These are phyloP conservation scores for Cryphonectria parasitica DNA, from an alignment of 2,329 filamentous ascomycete genomes.

Conservation along the genomic window DNA sequence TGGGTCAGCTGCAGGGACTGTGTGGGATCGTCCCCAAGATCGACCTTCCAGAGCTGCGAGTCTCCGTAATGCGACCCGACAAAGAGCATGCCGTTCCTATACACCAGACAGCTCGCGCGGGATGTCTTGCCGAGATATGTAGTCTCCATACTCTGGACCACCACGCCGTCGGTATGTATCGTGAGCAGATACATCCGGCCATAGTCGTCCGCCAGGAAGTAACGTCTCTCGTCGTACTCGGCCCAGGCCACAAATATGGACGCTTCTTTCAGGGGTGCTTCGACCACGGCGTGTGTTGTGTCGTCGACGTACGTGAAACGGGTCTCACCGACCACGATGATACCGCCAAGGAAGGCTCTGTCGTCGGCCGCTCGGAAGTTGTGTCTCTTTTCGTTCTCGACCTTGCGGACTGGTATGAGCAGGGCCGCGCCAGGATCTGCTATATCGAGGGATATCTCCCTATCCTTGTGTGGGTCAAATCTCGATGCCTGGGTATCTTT, in stretches of 20 bases:
- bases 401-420: conserved; percentile 64
- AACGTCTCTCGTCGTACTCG: conserved; percentile 77
- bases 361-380: conserved; percentile 56
- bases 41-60: conserved; percentile 77
- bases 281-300: conserved; percentile 68
- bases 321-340: conserved; percentile 79
- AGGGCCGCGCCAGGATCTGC: conserved; percentile 61
- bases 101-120: conserved; percentile 77
- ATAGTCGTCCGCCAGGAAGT: conserved; percentile 91
- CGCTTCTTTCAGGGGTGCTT: conserved; percentile 69
- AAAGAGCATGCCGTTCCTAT: conserved; percentile 76
- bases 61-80: conserved; percentile 92
- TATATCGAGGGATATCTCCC: conserved; percentile 58
- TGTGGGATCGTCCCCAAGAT: conserved; percentile 48
- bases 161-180: conserved; percentile 67
- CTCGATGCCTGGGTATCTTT: conserved; percentile 56
- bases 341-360: conserved; percentile 66
- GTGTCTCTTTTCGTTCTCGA: conserved; percentile 62
- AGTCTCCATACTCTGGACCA: conserved; percentile 75
- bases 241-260: conserved; percentile 94
- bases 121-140: conserved; percentile 69
- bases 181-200: conserved; percentile 84
- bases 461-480: conserved; percentile 59
- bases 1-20: conserved; percentile 68
- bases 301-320: conserved; percentile 85